Percentiles rank a stretch among this genome's conserved stretches.
These are phyloP conservation scores for Parietaria judaica DNA, from an alignment of 306 rosid species.

Conservation along the genomic window DNA sequence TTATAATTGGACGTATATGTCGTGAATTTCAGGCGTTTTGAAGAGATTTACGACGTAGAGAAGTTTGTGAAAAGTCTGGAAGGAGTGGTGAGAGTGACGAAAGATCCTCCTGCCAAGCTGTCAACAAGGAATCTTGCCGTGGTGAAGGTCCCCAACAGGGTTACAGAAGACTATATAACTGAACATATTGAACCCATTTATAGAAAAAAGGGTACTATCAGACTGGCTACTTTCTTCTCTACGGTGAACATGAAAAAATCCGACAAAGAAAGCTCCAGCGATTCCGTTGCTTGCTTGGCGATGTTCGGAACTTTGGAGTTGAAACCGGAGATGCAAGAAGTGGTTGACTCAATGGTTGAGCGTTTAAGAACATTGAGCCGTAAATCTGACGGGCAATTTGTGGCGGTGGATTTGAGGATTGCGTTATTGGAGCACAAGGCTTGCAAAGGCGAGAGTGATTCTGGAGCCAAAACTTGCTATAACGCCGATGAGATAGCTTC, in stretches of 20 bases:
- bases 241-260: conserved; percentile 81
- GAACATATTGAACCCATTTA: conserved; percentile 71
- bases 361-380: conserved; percentile 79
- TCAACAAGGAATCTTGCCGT: conserved; percentile 66
- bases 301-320: conserved; percentile 87
- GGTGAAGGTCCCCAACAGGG: conserved; percentile 87
- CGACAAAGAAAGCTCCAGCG: conserved; percentile 37
- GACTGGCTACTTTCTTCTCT: conserved; percentile 90
- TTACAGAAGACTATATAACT: conserved; percentile 71
- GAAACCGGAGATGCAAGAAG: conserved; percentile 66
- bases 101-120: conserved; percentile 50
- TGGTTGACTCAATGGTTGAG: conserved; percentile 76
- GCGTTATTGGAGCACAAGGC: conserved; percentile 70
- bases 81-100: conserved; percentile 69
- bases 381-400: conserved; percentile 72
- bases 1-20: neutral
- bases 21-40: conserved; percentile 61
- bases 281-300: conserved; percentile 80
- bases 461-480: conserved; percentile 68
- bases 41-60: conserved; percentile 69
- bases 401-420: conserved; percentile 84
- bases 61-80: conserved; percentile 66
- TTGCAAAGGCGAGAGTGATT: conserved; percentile 57
- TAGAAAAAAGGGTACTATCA: conserved; percentile 56
- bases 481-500: conserved; percentile 67